Percentiles rank a stretch among this genome's conserved stretches.
These are phyloP conservation scores for Capsicum rhomboideum DNA, from an alignment of 257 asterid genomes.

Conservation along the genomic window DNA sequence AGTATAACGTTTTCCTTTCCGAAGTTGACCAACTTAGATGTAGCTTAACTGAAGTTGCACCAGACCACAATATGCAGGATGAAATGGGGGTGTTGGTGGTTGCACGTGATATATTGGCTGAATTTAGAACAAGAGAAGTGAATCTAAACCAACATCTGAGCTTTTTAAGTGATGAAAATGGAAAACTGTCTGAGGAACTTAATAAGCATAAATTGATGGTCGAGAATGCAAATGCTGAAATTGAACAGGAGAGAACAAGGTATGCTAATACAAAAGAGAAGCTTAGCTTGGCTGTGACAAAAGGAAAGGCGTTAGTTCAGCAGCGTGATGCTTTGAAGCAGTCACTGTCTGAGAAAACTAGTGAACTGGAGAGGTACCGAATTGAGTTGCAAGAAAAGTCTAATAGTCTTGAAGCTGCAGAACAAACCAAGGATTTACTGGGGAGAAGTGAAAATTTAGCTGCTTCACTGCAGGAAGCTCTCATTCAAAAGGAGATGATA, in stretches of 20 bases:
- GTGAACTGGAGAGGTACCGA: conserved; percentile 48
- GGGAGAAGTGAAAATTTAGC: conserved; percentile 38
- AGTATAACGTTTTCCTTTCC: conserved; percentile 39
- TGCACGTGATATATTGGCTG: conserved; percentile 45
- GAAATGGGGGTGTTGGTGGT: conserved; percentile 38
- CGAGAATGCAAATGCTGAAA: conserved; percentile 54
- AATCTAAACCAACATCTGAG: conserved; percentile 38
- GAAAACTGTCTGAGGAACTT: conserved; percentile 50
- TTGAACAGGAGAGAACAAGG: conserved; percentile 73
- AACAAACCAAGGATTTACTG: conserved; percentile 42
- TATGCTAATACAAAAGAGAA: conserved; percentile 85
- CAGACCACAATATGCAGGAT: conserved; percentile 35
- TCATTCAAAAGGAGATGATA: conserved; percentile 46
- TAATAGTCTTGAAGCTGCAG: conserved; percentile 60
- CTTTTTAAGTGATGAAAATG: conserved; percentile 48
- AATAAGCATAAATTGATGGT: conserved; percentile 40
- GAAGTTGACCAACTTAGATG: conserved; percentile 47
- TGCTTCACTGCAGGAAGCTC: conserved; percentile 58
- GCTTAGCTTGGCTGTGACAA: conserved; percentile 94
- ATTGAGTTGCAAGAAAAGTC: conserved; percentile 68
- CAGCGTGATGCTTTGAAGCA: conserved; percentile 83
- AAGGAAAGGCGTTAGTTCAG: conserved; percentile 97
- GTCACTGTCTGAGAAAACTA: conserved; percentile 67
- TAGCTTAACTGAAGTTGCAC: conserved; percentile 39
- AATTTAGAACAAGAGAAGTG: conserved; percentile 47